These are phyloP conservation scores for Asterochloris sp. DNA, from an alignment of 139 green algal genomes.

Conservation along the genomic window DNA sequence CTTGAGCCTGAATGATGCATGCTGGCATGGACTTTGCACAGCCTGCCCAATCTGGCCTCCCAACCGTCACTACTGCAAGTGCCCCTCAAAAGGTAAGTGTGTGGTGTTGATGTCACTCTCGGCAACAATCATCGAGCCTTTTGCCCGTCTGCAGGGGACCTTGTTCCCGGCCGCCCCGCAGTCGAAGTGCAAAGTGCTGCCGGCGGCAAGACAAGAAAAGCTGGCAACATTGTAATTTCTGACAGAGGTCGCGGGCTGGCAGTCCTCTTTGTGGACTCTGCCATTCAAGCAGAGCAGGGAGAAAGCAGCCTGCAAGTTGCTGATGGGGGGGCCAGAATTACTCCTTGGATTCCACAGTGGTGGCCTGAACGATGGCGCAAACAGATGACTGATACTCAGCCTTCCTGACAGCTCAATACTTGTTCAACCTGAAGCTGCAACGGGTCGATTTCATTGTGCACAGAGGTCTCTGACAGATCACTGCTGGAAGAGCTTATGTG, in stretches of 20 bases:
- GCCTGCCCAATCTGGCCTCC: too few species aligned
- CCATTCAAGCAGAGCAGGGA: slow-evolving; percentile 1
- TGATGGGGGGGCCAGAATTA: slow-evolving; percentile 4
- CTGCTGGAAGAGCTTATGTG: neutral
- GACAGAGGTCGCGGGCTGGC: slow-evolving; percentile 1
- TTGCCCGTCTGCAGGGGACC: too few species aligned
- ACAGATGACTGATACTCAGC: slow-evolving; percentile 16
- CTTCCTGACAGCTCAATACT: neutral
- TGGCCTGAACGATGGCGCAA: slow-evolving; percentile 39
- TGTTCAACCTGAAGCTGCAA: too few species aligned
- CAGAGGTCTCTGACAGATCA: neutral
- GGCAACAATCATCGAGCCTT: too few species aligned
- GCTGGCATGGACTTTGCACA: too few species aligned
- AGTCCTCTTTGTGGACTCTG: slow-evolving; percentile 1
- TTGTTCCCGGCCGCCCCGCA: neutral
- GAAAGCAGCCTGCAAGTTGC: neutral
- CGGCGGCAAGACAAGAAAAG: neutral
- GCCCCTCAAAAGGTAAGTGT: too few species aligned
- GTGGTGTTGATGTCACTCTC: too few species aligned
- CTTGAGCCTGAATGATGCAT: too few species aligned
- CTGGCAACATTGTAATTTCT: slow-evolving; percentile 1
- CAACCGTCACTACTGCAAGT: too few species aligned
- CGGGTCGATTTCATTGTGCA: too few species aligned
- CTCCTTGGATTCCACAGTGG: slow-evolving; percentile 26
- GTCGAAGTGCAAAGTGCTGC: neutral